Evolutionary conservation across 2,329 filamentous ascomycete genomes (phyloP), one percentile per base, ranked within the genome.

Genomic region (Anthostomella pinea): DNA sequence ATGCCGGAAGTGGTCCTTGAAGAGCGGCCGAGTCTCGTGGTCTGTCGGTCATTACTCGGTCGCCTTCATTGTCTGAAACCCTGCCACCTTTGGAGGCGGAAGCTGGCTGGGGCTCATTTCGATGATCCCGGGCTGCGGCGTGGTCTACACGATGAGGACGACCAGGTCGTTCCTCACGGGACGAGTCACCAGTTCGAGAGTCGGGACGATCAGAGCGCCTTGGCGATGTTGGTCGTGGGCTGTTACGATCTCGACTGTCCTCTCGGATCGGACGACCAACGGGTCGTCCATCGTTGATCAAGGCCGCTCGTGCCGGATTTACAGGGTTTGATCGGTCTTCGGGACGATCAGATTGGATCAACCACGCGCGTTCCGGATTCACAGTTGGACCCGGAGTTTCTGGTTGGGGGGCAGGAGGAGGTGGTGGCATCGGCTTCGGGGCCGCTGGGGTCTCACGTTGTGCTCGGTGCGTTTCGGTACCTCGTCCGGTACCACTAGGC

Each of bases 311-410:
- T 15, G 69, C 70, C 2, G 72, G 69, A 23, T 76, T 75, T 35
- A 75, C 57, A 8, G 64, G 53, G 3, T 68, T 65, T 3, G 62
- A 41, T 13, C 59, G 56, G 20, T 67, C 63, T 24, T 54, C 57
- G 13, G 63, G 51, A 1, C 64, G 63, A 33, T 57, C 55, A 6
- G 49, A 48, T 34, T 50, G 49, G 10, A 77, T 68, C 5, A 75
- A 58, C 7, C 73, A 67, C 19, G 74, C 72, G 38, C 76, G 67
- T 33, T 77, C 73, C 1, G 76, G 74, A 42, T 79, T 78, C 49
- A 79, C 72, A 7, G 64, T 61, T 6, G 73, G 72, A 8, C 73
- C 75, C 13, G 61, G 55, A 2, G 49, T 10, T 8, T 60, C 55
- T 4, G 45, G 39, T 19, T 59, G 53, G 4, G 49, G n/a, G n/a